phyloP scores from a whole-genome alignment of 768 basidiomycete species.

The Psilocybe tampanensis region DNA sequence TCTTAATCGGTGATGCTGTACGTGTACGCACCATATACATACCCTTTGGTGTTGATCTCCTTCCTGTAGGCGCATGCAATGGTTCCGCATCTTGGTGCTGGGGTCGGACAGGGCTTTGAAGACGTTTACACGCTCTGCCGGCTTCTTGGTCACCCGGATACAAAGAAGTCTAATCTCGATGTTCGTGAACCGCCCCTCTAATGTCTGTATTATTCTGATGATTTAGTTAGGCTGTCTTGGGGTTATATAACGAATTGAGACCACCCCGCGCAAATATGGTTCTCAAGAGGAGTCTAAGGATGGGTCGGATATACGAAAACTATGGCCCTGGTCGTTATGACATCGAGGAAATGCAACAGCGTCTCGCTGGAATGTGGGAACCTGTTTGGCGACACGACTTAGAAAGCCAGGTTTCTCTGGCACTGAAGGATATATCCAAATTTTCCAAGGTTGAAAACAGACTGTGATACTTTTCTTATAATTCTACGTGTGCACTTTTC shows the following conservation, averaged over 20 bases:
- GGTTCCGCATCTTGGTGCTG: slow-evolving; percentile 60
- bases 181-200: slow-evolving; percentile 25
- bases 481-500: slow-evolving; percentile 10
- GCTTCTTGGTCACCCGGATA: slow-evolving; percentile 45
- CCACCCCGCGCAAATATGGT: slow-evolving; percentile 54
- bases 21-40: slow-evolving; percentile 12
- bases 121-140: slow-evolving; percentile 50
- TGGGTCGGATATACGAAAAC: slow-evolving; percentile 47
- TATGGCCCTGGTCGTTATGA: slow-evolving; percentile 35
- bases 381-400: slow-evolving; percentile 54
- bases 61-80: slow-evolving; percentile 54
- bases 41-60: background rate
- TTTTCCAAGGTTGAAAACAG: background rate
- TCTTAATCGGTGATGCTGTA: slow-evolving; percentile 57
- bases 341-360: slow-evolving; percentile 31
- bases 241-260: slow-evolving; percentile 46
- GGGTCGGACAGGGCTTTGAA: slow-evolving; percentile 63
- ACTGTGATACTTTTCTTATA: no score
- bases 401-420: slow-evolving; percentile 37
- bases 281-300: slow-evolving; percentile 38
- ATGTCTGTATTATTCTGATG: background rate
- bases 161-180: slow-evolving; percentile 39
- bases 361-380: slow-evolving; percentile 43
- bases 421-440: slow-evolving; percentile 23
- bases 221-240: slow-evolving; percentile 42